Conservation (phyloP, 441 rosid genomes). For the Macaranga tanarius region DNA sequence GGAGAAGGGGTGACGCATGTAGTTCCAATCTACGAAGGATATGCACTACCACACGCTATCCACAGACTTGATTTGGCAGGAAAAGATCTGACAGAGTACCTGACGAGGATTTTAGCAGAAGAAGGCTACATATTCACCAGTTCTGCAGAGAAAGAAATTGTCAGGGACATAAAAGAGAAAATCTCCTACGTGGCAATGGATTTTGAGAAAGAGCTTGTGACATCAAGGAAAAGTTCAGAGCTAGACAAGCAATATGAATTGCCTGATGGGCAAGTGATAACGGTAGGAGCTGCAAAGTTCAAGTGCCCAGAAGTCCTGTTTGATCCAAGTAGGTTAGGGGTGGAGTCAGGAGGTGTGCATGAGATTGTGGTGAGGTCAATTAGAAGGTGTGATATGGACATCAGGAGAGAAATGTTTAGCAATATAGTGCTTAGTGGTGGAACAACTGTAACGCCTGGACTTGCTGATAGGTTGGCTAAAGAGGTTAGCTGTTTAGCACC, state of each 20-base stretch:
- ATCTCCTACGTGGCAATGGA: background rate
- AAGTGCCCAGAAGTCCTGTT: conserved; percentile 22
- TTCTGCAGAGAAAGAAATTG: conserved; percentile 21
- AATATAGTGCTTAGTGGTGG: conserved; percentile 30
- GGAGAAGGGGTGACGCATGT: conserved; percentile 26
- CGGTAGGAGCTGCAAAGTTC: conserved; percentile 25
- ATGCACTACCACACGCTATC: conserved; percentile 4
- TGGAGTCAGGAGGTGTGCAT: conserved; percentile 23
- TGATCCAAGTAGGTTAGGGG: conserved; percentile 24
- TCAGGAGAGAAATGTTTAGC: conserved; percentile 27
- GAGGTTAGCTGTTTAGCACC: conserved; percentile 25
- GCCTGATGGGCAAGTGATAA: conserved; percentile 27
- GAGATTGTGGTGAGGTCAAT: conserved; percentile 22
- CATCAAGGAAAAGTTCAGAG: conserved; percentile 16
- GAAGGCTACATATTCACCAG: conserved; percentile 14
- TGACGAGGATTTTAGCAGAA: conserved; percentile 22
- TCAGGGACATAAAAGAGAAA: conserved; percentile 19
- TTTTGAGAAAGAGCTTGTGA: conserved; percentile 18
- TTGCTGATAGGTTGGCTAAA: conserved; percentile 25
- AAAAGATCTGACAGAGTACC: conserved; percentile 22
- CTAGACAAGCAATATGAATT: conserved; percentile 21
- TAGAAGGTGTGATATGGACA: conserved; percentile 20
- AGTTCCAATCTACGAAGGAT: background rate
- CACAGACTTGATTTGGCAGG: conserved; percentile 24
- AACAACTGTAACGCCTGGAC: conserved; percentile 19